phyloP scores from a whole-genome alignment of 176 grass and related monocot species.

The Avena eriantha region DNA sequence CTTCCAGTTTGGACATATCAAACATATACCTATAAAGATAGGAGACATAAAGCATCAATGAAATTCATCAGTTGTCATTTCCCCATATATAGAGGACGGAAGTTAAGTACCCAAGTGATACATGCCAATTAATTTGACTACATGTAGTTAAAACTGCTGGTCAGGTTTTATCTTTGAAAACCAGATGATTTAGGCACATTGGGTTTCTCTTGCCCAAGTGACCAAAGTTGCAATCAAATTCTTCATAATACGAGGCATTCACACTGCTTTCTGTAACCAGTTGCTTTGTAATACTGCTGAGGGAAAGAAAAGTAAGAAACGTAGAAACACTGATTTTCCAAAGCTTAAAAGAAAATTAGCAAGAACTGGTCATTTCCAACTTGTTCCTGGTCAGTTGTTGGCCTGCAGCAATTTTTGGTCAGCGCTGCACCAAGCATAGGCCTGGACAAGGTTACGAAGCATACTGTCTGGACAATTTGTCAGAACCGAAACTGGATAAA shows the following conservation, averaged over 20 bases:
- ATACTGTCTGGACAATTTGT: neutral
- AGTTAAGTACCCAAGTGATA: neutral
- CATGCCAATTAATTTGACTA: conserved; percentile 1
- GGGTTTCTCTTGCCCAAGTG: neutral
- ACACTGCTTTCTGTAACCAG: neutral
- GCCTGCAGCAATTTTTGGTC: neutral
- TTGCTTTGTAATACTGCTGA: neutral
- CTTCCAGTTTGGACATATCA: conserved; percentile 85
- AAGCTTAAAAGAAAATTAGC: neutral
- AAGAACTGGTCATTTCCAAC: conserved; percentile 18
- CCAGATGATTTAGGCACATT: neutral
- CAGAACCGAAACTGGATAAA: neutral
- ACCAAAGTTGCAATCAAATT: conserved; percentile 13
- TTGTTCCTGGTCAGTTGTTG: neutral
- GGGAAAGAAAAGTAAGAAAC: neutral
- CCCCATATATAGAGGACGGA: neutral
- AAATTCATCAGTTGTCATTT: conserved; percentile 1
- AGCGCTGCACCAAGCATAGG: neutral
- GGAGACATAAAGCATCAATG: neutral
- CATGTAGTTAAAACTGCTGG: neutral
- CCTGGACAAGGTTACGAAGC: neutral
- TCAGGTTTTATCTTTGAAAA: conserved; percentile 8
- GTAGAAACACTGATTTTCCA: neutral
- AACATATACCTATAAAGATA: conserved; percentile 71
- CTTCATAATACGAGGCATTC: neutral